Evolutionary conservation across 495 filamentous ascomycete species (phyloP), one percentile per base, ranked within the genome.

Genomic region (Penicillium chermesinum): DNA sequence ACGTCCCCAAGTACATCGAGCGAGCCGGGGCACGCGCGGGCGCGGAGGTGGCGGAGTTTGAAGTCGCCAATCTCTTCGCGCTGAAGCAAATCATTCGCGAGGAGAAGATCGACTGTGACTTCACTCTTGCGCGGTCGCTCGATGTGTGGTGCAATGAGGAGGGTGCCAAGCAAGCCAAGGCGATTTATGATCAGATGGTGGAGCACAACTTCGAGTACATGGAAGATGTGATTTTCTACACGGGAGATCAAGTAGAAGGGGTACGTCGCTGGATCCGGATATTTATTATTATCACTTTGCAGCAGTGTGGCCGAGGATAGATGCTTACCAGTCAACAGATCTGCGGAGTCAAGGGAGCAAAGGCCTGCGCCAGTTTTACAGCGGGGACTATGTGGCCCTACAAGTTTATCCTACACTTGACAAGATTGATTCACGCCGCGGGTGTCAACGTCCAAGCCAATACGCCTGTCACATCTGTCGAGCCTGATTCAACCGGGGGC

Each of bases 361-460:
- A 57, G 44, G 63, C 59, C 14, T 66, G 57, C 37, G 59, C 59
- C 12, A 58, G 52, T 12, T 66, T 59, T 15, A 64, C 65, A 7
- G 83, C 83, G 1, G 84, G 81, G 0, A 85, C 80, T 41, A 37
- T 89, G 33, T 81, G 75, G 54, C 75, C 81, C 4, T 88, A 87
- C 61, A 76, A 75, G 50, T 82, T 90, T 49, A 70, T 74, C 5
- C 63, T 79, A 17, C 80, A 83, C 4, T 59, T 89, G 9, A 53
- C 87, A 41, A 74, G 76, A 50, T 40, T 75, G 20, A 73, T 76
- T 22, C 49, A 85, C 8, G 55, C 51, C 8, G 69, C 53, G 43
- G 82, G 80, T 0, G 52, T 87, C 46, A 79, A 83, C 44, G 48
- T 88, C 10, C 82, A 83, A 51, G 81, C 84, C 3, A 64, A 76